These are phyloP conservation scores for Trypanosomatidae sp. DNA, from an alignment of 208 protist species.

Conservation along the genomic window DNA sequence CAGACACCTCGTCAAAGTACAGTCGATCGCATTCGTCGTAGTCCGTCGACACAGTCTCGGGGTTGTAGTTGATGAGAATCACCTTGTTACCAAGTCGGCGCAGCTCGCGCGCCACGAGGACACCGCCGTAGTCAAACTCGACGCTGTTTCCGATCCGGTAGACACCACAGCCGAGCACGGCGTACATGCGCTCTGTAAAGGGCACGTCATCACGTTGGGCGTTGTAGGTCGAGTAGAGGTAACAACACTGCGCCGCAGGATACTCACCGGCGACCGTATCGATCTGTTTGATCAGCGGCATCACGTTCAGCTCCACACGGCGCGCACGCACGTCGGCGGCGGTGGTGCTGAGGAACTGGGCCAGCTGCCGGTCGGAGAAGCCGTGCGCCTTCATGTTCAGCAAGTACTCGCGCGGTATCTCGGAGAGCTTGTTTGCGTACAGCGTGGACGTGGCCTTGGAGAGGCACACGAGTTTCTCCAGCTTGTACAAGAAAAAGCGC, in stretches of 20 bases:
- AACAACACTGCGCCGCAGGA: conserved; percentile 94
- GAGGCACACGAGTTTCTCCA: conserved; percentile 88
- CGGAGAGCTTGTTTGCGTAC: conserved; percentile 35
- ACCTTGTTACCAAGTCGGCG: conserved; percentile 92
- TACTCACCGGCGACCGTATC: conserved; percentile 98
- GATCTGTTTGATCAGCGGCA: conserved; percentile 97
- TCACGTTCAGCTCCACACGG: conserved; percentile 72
- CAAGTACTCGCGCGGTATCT: conserved; percentile 63
- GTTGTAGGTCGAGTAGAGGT: conserved; percentile 97
- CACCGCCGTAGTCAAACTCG: conserved; percentile 98
- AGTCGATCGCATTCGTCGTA: conserved; percentile 98
- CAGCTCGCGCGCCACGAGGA: conserved; percentile 94
- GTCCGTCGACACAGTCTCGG: conserved; percentile 98
- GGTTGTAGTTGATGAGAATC: conserved; percentile 99
- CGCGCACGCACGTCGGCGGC: conserved; percentile 53
- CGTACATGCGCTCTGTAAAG: conserved; percentile 83
- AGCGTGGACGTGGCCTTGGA: conserved; percentile 29
- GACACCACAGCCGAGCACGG: conserved; percentile 96
- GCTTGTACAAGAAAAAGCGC: conserved; percentile 97
- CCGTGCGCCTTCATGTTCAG: conserved; percentile 90
- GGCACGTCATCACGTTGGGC: conserved; percentile 87
- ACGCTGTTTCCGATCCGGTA: conserved; percentile 98
- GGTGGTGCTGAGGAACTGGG: conserved; percentile 55
- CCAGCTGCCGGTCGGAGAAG: conserved; percentile 96
- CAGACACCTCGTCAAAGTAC: conserved; percentile 98